Base-by-base conservation (phyloP, 257 asterid species). In the Fraxinus cuspidata region DNA sequence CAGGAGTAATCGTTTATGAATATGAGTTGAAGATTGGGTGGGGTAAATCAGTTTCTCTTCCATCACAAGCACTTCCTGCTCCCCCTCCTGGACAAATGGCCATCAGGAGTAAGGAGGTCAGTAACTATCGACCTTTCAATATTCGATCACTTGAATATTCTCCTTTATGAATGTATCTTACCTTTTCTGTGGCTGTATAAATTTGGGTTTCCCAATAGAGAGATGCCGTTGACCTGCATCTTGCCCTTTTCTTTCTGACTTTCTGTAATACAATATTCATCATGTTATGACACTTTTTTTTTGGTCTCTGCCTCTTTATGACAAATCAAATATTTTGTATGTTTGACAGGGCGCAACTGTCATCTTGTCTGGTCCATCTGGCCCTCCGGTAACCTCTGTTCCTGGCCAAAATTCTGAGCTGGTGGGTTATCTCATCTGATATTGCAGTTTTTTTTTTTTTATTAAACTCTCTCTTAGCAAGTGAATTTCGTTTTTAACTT, bases 61-160 rank as follows among this genome's bases (percentile, higher is more conserved):
- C 98, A 75, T 91, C 97, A 77, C 98, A 94, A 85, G 97, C 98
- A 56, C 97, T 94, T 74, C 98, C 98, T 70, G 98, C 98, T 77
- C 97, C 98, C 23, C 97, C 98, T 73, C 98, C 98, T 16, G 97
- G 98, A 82, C 98, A 94, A 9, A 94, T 94, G 98, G 97, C 98
- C 74, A 92, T 94, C 85, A 87, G 98, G 87, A 92, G 97, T 84
- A 94, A 92, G 88, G 98, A 91, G 96, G 98, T 94, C 47, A 49
- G 87, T 74, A 21, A 7, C 29, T 0, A n/a, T 8, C 13, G 2
- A 58, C 23, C 28, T 21, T 58, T 58, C 66, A 8, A 58, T 58
- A 21, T 58, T 58, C 4, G 1, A 58, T 47, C 21, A 47, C 56
- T 47, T 47, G 66, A 58, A 9, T 58, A 21, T 58, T 58, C 13